A percentile compares a stretch with the other conserved stretches of the same genome.
Conservation (phyloP, 176 grass and related monocot genomes). For the Aechmea fasciata region DNA sequence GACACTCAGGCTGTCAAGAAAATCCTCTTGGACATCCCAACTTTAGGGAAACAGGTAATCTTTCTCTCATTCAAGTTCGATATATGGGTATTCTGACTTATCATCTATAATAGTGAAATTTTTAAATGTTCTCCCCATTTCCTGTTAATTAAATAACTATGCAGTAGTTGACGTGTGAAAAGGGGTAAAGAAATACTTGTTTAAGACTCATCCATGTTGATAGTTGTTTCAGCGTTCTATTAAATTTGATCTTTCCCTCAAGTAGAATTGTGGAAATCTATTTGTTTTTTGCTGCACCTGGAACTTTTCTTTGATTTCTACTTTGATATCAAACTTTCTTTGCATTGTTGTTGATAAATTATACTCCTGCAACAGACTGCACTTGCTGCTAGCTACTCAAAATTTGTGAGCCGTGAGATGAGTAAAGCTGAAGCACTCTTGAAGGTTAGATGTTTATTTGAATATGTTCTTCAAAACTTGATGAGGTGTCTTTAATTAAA, state of each 20-base stretch:
- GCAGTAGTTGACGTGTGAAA: neutral
- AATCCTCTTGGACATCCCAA: constrained; percentile 87
- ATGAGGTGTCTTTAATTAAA: too few species aligned
- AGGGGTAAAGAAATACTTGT: neutral
- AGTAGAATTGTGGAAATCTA: neutral
- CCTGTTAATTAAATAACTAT: neutral
- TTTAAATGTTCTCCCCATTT: neutral
- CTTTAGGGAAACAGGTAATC: constrained; percentile 87
- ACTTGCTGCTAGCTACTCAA: constrained; percentile 71
- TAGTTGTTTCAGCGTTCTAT: neutral
- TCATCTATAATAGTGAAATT: neutral
- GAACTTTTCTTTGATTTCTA: too few species aligned
- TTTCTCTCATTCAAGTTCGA: neutral
- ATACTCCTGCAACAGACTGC: constrained; percentile 41
- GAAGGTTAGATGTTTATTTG: constrained; percentile 49
- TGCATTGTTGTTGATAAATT: neutral
- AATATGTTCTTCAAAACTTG: neutral
- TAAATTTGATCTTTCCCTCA: neutral
- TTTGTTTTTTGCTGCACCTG: too few species aligned
- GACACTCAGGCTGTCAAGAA: constrained; percentile 96
- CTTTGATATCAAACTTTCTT: neutral
- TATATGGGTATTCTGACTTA: neutral
- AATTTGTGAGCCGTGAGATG: constrained; percentile 98
- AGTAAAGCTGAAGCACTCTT: constrained; percentile 99
- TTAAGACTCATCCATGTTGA: neutral